Evolutionary conservation across 1,139 yeast genomes (phyloP).

Genomic region (Debaryomycetaceae sp.): DNA sequence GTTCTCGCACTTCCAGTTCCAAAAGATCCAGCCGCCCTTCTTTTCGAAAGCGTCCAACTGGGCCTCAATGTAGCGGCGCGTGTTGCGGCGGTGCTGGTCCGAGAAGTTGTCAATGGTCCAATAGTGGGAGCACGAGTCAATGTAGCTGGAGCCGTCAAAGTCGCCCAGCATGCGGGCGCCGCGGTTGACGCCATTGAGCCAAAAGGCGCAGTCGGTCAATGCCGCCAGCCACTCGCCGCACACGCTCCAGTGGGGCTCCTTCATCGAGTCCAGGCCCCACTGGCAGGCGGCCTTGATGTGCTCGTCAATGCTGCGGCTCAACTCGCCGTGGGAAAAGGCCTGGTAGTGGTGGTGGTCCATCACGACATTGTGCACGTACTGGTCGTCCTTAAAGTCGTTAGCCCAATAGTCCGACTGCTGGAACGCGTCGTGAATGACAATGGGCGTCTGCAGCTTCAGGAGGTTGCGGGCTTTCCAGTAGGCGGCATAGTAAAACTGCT

Average conservation of each 20-base stretch:
- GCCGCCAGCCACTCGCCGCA: slow-evolving; percentile 95
- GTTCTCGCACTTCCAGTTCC: slow-evolving; percentile 87
- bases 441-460: slow-evolving; percentile 31
- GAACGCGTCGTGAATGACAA: slow-evolving; percentile 71
- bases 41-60: slow-evolving; percentile 77
- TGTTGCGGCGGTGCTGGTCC: slow-evolving; percentile 39
- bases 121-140: slow-evolving; percentile 57
- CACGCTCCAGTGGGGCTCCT: slow-evolving; percentile 64
- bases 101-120: slow-evolving; percentile 54
- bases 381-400: slow-evolving; percentile 26
- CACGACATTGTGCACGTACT: slow-evolving; percentile 46
- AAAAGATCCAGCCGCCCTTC: slow-evolving; percentile 74
- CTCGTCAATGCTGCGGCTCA: slow-evolving; percentile 43
- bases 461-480: slow-evolving; percentile 43
- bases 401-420: slow-evolving; percentile 56
- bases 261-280: slow-evolving; percentile 40
- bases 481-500: slow-evolving; percentile 46
- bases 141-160: slow-evolving; percentile 35
- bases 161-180: slow-evolving; percentile 83
- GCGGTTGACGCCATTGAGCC: slow-evolving; percentile 86
- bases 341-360: slow-evolving; percentile 91
- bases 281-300: slow-evolving; percentile 56
- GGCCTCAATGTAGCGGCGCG: slow-evolving; percentile 72
- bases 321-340: slow-evolving; percentile 60
- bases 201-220: slow-evolving; percentile 80